Base-by-base conservation (phyloP, 2,329 filamentous ascomycete genomes). In the Monosporascus sp. region DNA sequence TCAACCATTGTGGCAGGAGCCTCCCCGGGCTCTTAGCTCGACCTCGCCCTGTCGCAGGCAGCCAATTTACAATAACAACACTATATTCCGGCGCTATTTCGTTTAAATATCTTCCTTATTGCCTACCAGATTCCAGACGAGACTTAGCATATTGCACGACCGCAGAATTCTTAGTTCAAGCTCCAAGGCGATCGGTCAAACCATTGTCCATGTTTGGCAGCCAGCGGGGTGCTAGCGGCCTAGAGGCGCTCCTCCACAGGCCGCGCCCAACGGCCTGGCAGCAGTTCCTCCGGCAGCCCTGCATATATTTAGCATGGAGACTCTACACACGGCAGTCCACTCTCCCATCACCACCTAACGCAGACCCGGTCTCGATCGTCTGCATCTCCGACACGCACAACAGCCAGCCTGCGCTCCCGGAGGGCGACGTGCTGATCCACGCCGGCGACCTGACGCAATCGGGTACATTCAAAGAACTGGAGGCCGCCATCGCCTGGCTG, bases 351-450 rank as follows among this genome's bases (percentile, higher is more conserved):
- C 49, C n/a, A n/a, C 57, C 59, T 45, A 55, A 60, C n/a, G 47
- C 41, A 27, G 5, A 20, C 43, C 57, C 24, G 17, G 53, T 62
- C 31, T 66, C 56, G 7, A 53, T 75, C 7, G 71, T 74, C 14
- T 76, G 72, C 60, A 66, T 77, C 37, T 77, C 75, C 7, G 74
- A 78, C 56, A 78, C 74, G 11, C 74, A 77, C 61, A 73, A 72
- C 55, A 64, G 56, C 17, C 65, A 67, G 9, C 70, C 68, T 4
- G 49, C 52, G 1, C 55, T 78, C 8, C 74, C 74, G 1, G 38
- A 56, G 3, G 76, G 72, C 1, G 75, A 79, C 55, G 61, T 78
- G 2, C 68, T 79, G 16, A 66, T 79, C 49, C 75, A 79, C 54
- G 73, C 75, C 0, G 76, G 77, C 20, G 75, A 79, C 55, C 66